A percentile compares a stretch with the other conserved stretches of the same genome.
Conservation (phyloP, 2,329 filamentous ascomycete species). For the Monosporascus ibericus region DNA sequence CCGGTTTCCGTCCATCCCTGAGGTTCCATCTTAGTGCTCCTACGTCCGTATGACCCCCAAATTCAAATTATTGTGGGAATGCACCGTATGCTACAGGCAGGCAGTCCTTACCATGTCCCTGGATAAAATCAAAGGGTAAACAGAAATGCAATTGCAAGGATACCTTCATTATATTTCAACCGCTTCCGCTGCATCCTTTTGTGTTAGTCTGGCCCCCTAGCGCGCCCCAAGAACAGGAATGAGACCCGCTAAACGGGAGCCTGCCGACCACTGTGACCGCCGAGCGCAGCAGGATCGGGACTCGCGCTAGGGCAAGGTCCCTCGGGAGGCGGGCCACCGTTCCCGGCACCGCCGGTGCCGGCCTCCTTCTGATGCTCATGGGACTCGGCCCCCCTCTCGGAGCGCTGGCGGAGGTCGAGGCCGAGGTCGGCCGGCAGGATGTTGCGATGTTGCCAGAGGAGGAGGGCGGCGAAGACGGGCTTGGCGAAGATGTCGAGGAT, state of each 20-base stretch:
- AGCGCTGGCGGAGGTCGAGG: constrained; percentile 32
- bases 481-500: constrained; percentile 61
- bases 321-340: constrained; percentile 2
- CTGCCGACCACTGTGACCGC: neutral
- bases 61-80: too few species aligned
- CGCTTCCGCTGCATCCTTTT: too few species aligned
- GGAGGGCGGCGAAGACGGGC: constrained; percentile 53
- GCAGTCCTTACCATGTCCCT: too few species aligned
- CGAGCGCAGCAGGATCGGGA: neutral
- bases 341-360: neutral
- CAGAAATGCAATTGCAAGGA: too few species aligned
- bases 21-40: too few species aligned
- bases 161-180: too few species aligned
- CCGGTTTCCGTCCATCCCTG: too few species aligned
- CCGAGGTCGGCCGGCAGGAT: constrained; percentile 54
- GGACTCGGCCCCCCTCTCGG: neutral
- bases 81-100: too few species aligned
- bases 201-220: too few species aligned
- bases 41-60: too few species aligned
- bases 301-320: constrained; percentile 11
- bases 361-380: constrained; percentile 15
- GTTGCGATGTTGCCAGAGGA: constrained; percentile 57
- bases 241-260: neutral
- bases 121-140: too few species aligned
- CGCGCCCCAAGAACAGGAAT: neutral